A percentile compares a stretch with the other conserved stretches of the same genome.
Evolutionary conservation across 2,329 filamentous ascomycete genomes (phyloP).

Genomic region (Dryadomyces sulphureus): DNA sequence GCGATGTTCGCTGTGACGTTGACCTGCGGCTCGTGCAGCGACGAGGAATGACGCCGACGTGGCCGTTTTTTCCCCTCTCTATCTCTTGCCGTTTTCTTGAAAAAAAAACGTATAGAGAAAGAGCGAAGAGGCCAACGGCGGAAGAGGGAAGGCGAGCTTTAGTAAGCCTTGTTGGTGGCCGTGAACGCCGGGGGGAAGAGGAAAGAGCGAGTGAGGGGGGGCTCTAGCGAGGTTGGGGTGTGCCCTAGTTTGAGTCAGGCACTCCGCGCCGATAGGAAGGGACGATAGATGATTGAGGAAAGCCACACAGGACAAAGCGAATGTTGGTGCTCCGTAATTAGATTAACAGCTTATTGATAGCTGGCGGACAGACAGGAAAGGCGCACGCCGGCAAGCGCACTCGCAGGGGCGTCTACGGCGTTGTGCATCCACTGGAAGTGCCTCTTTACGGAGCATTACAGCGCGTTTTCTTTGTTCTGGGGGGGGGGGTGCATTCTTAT

Average conservation of each 20-base stretch:
- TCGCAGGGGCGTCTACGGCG: no score
- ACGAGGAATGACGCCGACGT: neutral
- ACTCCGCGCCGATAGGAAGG: neutral
- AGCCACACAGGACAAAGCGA: neutral
- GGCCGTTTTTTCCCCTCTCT: neutral
- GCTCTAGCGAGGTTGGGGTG: neutral
- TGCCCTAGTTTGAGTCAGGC: neutral
- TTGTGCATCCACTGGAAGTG: no score
- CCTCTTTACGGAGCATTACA: no score
- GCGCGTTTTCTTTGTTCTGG: no score
- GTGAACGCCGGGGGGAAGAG: neutral
- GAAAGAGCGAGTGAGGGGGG: conserved; percentile 1
- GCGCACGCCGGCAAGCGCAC: no score
- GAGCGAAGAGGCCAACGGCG: no score
- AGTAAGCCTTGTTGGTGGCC: neutral
- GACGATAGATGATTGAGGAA: neutral
- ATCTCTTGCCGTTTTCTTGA: no score
- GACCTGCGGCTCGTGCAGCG: neutral
- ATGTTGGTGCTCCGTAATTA: neutral
- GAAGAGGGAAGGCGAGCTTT: neutral
- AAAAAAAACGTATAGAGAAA: neutral
- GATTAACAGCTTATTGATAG: no score
- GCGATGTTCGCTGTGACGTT: neutral
- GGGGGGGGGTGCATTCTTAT: no score
- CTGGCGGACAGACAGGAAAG: no score